Conservation (phyloP, 2,329 filamentous ascomycete genomes). For the Hymenoscyphus albidus region DNA sequence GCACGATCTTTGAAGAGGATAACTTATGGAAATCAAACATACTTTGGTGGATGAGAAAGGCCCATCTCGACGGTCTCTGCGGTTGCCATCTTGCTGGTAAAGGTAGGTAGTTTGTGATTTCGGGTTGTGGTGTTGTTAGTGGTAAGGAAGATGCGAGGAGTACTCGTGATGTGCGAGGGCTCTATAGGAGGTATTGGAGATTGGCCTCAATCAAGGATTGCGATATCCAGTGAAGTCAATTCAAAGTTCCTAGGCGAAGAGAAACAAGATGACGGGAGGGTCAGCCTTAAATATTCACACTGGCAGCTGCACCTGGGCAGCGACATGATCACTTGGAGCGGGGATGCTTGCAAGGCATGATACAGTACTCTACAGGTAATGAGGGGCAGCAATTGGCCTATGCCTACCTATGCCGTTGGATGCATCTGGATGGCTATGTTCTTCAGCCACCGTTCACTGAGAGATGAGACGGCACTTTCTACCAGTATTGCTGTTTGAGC, state of each 20-base stretch:
- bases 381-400: not conserved
- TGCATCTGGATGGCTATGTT: not conserved
- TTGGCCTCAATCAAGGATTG: not conserved
- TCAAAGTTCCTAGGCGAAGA: not conserved
- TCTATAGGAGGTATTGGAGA: not conserved
- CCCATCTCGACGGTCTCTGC: constrained; percentile 51
- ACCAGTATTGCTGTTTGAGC: not conserved
- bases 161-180: not conserved
- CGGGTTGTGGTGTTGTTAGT: not conserved
- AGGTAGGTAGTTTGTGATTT: not conserved
- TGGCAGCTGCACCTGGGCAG: not conserved
- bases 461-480: not conserved
- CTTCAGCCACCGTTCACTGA: not conserved
- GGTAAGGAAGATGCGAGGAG: not conserved
- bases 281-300: constrained; percentile 6
- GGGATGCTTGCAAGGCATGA: constrained; percentile 7
- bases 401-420: not conserved
- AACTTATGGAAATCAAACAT: constrained; percentile 28
- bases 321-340: not conserved
- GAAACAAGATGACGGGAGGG: not conserved
- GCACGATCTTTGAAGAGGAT: not conserved
- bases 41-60: constrained; percentile 39
- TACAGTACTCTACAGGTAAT: not conserved
- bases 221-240: not conserved
- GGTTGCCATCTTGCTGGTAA: constrained; percentile 28